Conservation (phyloP, 305 asterid species). For the Lippia alba region DNA sequence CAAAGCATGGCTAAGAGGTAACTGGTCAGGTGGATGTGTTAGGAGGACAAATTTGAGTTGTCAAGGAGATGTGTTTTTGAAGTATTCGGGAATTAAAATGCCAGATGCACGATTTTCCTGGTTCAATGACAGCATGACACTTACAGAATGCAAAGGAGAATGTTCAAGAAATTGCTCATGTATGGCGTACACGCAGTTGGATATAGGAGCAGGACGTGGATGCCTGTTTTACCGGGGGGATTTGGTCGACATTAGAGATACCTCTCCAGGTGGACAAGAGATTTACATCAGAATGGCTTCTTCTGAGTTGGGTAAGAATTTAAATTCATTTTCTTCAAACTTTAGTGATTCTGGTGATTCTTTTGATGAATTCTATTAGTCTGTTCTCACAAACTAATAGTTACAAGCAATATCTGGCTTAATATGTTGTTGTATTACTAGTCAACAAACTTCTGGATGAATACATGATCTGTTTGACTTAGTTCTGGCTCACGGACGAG, state of each 20-base stretch:
- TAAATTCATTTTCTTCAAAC: neutral
- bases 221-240: constrained; percentile 41
- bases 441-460: too few relatives aligned
- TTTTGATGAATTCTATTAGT: too few relatives aligned
- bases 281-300: constrained; percentile 42
- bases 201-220: constrained; percentile 39
- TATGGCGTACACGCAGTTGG: constrained; percentile 32
- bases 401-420: too few relatives aligned
- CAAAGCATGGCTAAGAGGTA: neutral
- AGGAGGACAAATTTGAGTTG: constrained; percentile 17
- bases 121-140: constrained; percentile 22
- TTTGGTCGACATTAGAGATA: constrained; percentile 32
- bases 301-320: constrained; percentile 36
- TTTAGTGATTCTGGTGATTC: neutral
- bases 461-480: too few relatives aligned
- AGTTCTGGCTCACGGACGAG: too few relatives aligned
- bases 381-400: too few relatives aligned
- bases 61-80: constrained; percentile 29
- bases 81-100: constrained; percentile 26
- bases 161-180: constrained; percentile 35
- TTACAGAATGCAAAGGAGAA: constrained; percentile 15
- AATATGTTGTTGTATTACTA: too few relatives aligned
- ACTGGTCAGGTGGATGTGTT: constrained; percentile 28
- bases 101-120: constrained; percentile 30
- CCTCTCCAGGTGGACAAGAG: constrained; percentile 25